These are phyloP conservation scores for Avena eriantha DNA, from an alignment of 176 grass and related monocot genomes.

Conservation along the genomic window DNA sequence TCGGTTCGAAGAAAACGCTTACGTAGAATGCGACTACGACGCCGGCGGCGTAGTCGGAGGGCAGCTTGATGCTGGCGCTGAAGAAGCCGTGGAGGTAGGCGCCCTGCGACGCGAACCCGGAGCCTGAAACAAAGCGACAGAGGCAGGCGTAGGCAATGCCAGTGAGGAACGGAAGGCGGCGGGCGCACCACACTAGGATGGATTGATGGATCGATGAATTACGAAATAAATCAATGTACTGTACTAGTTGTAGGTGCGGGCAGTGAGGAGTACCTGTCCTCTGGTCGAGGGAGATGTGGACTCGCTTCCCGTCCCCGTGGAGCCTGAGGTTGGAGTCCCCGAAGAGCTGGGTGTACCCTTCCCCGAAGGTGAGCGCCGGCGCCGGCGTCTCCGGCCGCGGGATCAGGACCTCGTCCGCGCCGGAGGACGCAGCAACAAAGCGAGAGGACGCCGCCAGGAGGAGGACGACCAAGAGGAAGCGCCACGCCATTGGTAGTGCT, in stretches of 20 bases:
- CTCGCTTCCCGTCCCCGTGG: constrained; percentile 64
- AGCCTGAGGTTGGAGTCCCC: constrained; percentile 89
- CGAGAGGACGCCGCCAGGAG: constrained; percentile 37
- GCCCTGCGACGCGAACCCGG: constrained; percentile 78
- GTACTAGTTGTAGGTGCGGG: background rate
- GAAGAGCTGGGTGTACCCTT: constrained; percentile 89
- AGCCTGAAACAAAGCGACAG: constrained; percentile 40
- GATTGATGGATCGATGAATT: background rate
- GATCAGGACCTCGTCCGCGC: constrained; percentile 37
- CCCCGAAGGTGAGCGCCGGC: constrained; percentile 65
- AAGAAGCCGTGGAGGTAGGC: constrained; percentile 78
- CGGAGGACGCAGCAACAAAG: background rate
- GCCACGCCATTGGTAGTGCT: constrained; percentile 46
- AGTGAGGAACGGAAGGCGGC: background rate
- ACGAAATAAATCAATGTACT: too few species aligned
- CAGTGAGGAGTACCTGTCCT: constrained; percentile 57
- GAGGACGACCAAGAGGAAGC: constrained; percentile 11
- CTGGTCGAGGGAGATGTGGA: constrained; percentile 85
- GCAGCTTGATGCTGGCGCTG: constrained; percentile 86
- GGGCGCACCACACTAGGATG: background rate
- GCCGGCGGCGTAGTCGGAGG: constrained; percentile 73
- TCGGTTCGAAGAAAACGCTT: constrained; percentile 1
- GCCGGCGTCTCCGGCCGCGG: constrained; percentile 27
- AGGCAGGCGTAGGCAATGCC: background rate
- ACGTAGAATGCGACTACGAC: constrained; percentile 95